Evolutionary conservation across 768 basidiomycete species (phyloP).

Genomic region (Rhizopogon vesiculosus): DNA sequence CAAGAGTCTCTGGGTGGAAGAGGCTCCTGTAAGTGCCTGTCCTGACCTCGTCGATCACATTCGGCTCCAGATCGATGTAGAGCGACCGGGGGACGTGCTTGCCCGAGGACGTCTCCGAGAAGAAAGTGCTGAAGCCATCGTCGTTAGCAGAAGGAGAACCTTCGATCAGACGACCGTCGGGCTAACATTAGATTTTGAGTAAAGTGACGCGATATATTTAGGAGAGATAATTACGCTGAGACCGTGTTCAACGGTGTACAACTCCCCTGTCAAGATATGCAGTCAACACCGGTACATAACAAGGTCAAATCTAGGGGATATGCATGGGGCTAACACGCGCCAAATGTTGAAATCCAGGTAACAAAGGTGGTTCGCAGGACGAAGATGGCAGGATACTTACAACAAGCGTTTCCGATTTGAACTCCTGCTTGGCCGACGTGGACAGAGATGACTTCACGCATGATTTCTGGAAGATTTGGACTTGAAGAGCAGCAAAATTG

Average conservation of each 20-base stretch:
- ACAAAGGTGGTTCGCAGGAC: neutral
- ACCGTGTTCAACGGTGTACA: constrained; percentile 98
- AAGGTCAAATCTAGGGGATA: constrained; percentile 1
- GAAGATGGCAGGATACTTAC: constrained; percentile 47
- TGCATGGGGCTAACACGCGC: constrained; percentile 10
- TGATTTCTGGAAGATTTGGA: constrained; percentile 30
- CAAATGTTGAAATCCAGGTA: neutral
- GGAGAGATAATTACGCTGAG: constrained; percentile 60
- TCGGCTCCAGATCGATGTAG: constrained; percentile 96
- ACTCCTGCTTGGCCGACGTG: constrained; percentile 99
- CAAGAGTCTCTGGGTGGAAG: constrained; percentile 98
- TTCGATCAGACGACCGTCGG: constrained; percentile 88
- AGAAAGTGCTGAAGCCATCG: constrained; percentile 98
- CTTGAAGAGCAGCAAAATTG: neutral
- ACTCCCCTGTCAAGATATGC: constrained; percentile 66
- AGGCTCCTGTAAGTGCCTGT: constrained; percentile 93
- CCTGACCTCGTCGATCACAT: constrained; percentile 96
- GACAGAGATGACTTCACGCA: constrained; percentile 97
- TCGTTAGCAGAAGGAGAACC: constrained; percentile 71
- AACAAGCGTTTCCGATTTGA: constrained; percentile 98
- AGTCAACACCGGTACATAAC: constrained; percentile 11
- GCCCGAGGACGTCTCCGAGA: constrained; percentile 94
- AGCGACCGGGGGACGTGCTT: constrained; percentile 97
- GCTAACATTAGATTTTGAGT: constrained; percentile 41
- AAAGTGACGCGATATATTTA: constrained; percentile 13